Percentiles rank a stretch among this genome's conserved stretches.
These are phyloP conservation scores for Xerocomus amazonicus DNA, from an alignment of 1,284 basidiomycete species.

Conservation along the genomic window DNA sequence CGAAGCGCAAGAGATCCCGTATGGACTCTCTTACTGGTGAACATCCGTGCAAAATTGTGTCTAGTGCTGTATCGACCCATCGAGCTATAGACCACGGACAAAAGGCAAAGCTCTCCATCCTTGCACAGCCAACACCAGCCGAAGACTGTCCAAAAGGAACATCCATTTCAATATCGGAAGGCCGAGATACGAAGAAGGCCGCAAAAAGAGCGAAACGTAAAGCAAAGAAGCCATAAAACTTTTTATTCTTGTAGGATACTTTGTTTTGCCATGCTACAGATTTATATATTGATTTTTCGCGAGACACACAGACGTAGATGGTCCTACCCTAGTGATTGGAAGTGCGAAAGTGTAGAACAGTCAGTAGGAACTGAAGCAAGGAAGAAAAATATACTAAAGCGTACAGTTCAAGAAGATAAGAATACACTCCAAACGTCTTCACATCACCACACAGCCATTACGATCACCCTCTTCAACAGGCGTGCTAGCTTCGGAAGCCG, in stretches of 20 bases:
- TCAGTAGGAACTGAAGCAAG: conserved; percentile 12
- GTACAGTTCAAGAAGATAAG: conserved; percentile 19
- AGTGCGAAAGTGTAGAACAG: conserved; percentile 16
- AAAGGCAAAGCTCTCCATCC: conserved; percentile 13
- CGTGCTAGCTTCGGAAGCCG: conserved; percentile 23
- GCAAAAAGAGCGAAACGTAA: conserved; percentile 26
- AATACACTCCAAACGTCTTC: conserved; percentile 23
- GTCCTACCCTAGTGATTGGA: conserved; percentile 11
- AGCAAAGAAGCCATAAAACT: conserved; percentile 15
- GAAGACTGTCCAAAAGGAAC: conserved; percentile 10
- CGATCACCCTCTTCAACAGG: conserved; percentile 35
- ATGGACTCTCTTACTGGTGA: conserved; percentile 66
- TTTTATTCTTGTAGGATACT: conserved; percentile 13
- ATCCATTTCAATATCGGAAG: conserved; percentile 12
- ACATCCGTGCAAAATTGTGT: conserved; percentile 29
- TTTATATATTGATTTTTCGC: conserved; percentile 18
- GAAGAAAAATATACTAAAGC: conserved; percentile 15
- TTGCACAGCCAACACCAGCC: background rate
- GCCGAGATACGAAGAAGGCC: conserved; percentile 10
- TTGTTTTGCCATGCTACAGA: conserved; percentile 1
- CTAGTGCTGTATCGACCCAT: background rate
- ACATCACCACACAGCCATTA: conserved; percentile 47
- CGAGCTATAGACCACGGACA: conserved; percentile 1
- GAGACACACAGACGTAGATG: conserved; percentile 14
- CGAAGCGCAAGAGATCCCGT: conserved; percentile 49